A percentile compares a stretch with the other conserved stretches of the same genome.
phyloP scores from a whole-genome alignment of 1,284 basidiomycete species.

The Papiliotrema laurentii region DNA sequence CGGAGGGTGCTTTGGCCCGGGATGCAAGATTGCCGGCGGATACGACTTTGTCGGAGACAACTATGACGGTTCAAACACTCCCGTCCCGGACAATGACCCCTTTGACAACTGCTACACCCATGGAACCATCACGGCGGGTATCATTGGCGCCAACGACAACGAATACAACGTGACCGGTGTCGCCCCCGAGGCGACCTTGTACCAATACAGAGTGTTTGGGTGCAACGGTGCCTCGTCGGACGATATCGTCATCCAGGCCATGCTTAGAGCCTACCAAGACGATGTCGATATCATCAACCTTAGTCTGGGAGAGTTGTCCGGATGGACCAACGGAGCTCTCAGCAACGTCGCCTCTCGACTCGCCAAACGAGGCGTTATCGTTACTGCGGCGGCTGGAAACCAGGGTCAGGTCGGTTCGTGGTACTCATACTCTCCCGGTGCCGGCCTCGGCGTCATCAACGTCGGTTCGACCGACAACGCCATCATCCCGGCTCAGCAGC shows the following conservation, averaged over 20 bases:
- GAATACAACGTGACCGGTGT: conserved; percentile 52
- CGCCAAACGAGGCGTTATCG: conserved; percentile 53
- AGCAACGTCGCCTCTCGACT: conserved; percentile 58
- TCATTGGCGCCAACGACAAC: conserved; percentile 55
- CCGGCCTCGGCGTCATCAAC: conserved; percentile 42
- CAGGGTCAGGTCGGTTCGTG: conserved; percentile 45
- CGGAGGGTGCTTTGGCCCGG: conserved; percentile 60
- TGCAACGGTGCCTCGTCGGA: conserved; percentile 46
- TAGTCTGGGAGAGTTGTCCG: conserved; percentile 58
- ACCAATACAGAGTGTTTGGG: conserved; percentile 48
- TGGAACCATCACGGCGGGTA: conserved; percentile 63
- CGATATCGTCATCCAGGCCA: conserved; percentile 48
- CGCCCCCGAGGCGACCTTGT: conserved; percentile 38
- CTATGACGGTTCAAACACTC: conserved; percentile 40
- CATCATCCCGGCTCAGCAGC: conserved; percentile 35
- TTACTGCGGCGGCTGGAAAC: conserved; percentile 49
- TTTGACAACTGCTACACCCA: conserved; percentile 52
- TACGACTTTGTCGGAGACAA: conserved; percentile 47
- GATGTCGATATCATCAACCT: conserved; percentile 61
- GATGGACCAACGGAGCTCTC: conserved; percentile 56
- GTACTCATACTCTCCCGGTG: conserved; percentile 46
- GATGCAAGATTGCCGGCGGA: conserved; percentile 53
- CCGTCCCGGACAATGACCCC: conserved; percentile 45
- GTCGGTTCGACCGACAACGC: conserved; percentile 41
- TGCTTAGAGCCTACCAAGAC: conserved; percentile 49